A percentile compares a stretch with the other conserved stretches of the same genome.
Conservation (phyloP, 2,329 filamentous ascomycete genomes). For the Monosporascus sp. region DNA sequence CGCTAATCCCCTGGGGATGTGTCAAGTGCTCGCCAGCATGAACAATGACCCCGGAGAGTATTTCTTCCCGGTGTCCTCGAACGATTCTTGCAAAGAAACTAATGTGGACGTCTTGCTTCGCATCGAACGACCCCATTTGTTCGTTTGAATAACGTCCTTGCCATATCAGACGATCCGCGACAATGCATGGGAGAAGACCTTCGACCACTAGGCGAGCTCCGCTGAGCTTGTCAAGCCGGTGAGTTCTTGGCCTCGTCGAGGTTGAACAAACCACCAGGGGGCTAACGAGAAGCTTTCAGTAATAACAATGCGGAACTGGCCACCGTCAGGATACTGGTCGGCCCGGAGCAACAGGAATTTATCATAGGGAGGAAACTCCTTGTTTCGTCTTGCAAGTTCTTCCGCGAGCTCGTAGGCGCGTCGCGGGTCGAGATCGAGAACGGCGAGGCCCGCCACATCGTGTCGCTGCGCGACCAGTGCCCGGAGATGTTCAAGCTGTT, state of each 20-base stretch:
- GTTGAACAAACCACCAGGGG: background rate
- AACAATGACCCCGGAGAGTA: too few species aligned
- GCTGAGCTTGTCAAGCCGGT: conserved; percentile 14
- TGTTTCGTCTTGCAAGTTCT: conserved; percentile 22
- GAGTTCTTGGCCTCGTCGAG: conserved; percentile 5
- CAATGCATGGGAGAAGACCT: background rate
- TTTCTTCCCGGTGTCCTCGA: background rate
- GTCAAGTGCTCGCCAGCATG: background rate
- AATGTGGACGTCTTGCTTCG: background rate
- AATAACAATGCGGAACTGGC: conserved; percentile 12
- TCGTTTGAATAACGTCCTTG: background rate
- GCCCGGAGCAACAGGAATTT: conserved; percentile 22
- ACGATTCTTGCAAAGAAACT: background rate
- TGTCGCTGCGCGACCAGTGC: conserved; percentile 27
- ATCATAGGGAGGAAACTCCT: conserved; percentile 25
- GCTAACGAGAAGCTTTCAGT: conserved; percentile 5
- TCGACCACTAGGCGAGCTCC: conserved; percentile 1
- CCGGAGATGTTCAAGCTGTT: conserved; percentile 31
- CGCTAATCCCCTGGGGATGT: background rate
- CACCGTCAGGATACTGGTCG: conserved; percentile 27
- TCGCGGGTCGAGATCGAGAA: conserved; percentile 19
- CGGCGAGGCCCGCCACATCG: conserved; percentile 15
- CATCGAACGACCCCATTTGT: background rate
- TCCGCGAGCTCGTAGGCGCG: conserved; percentile 19
- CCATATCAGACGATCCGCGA: background rate